Evolutionary conservation across 1,284 basidiomycete species (phyloP).

Genomic region (Cystobasidium sp.): DNA sequence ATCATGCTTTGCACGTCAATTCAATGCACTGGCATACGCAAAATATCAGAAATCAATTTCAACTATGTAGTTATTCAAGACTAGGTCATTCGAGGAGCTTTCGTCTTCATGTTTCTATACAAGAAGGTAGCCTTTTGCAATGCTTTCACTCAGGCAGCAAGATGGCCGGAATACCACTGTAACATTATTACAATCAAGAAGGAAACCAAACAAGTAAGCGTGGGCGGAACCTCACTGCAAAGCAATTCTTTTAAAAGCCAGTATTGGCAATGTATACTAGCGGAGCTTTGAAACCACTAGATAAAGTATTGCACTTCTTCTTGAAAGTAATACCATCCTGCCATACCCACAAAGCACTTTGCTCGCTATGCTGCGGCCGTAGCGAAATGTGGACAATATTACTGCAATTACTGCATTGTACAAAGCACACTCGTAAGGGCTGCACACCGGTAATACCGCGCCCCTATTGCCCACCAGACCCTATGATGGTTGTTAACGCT

Average conservation of each 20-base stretch:
- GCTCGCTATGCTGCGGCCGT: not conserved
- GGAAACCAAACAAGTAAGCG: not conserved
- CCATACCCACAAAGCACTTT: not conserved
- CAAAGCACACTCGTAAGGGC: not conserved
- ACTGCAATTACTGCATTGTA: not conserved
- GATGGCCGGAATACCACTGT: conserved; percentile 9
- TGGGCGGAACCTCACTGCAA: not conserved
- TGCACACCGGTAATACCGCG: not conserved
- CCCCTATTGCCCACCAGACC: not conserved
- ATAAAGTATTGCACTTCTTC: conserved; percentile 6
- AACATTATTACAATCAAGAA: not conserved
- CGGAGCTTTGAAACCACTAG: not conserved
- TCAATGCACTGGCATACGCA: conserved; percentile 3
- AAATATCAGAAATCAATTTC: not conserved
- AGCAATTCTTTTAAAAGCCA: not conserved
- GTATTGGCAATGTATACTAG: conserved; percentile 24
- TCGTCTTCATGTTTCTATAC: conserved; percentile 11
- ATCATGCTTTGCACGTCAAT: conserved; percentile 11
- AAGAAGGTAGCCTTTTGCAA: conserved; percentile 11
- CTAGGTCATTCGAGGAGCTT: not conserved
- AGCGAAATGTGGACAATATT: too few relatives aligned
- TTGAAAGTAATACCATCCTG: not conserved
- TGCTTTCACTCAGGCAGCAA: not conserved
- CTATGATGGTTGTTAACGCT: conserved; percentile 1
- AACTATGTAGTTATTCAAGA: conserved; percentile 7